Conservation (phyloP, 2,329 filamentous ascomycete species). For the Colletotrichum graminicola region DNA sequence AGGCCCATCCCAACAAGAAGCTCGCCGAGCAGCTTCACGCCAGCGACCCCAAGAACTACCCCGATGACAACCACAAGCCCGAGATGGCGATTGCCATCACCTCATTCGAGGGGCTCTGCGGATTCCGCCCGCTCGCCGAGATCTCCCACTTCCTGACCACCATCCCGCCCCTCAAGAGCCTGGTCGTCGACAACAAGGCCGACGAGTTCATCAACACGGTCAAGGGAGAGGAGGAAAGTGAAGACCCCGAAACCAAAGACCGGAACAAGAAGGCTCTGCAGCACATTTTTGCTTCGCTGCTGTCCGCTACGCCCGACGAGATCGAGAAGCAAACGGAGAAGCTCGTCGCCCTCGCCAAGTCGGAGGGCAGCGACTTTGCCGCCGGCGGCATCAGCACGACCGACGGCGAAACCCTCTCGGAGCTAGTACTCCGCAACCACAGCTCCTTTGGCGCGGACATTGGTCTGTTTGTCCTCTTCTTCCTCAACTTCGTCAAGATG, state of each 20-base stretch:
- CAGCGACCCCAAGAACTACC: conserved; percentile 92
- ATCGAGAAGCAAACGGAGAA: conserved; percentile 74
- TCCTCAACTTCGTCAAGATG: conserved; percentile 94
- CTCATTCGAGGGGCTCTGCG: conserved; percentile 94
- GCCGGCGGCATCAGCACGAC: conserved; percentile 75
- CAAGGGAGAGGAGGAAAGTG: conserved; percentile 56
- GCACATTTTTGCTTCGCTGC: conserved; percentile 80
- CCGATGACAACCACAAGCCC: conserved; percentile 99
- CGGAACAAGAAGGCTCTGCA: conserved; percentile 85
- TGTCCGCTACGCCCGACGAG: conserved; percentile 76
- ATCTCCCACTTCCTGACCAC: conserved; percentile 84
- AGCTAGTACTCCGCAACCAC: conserved; percentile 82
- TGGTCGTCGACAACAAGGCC: conserved; percentile 76
- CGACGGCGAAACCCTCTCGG: conserved; percentile 76
- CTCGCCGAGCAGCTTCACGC: conserved; percentile 87
- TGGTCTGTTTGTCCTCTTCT: conserved; percentile 94
- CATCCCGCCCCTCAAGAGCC: conserved; percentile 67
- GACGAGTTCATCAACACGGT: conserved; percentile 65
- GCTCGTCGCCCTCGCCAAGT: conserved; percentile 78
- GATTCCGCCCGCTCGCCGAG: conserved; percentile 89
- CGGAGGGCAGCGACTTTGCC: conserved; percentile 79
- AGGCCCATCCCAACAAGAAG: conserved; percentile 96
- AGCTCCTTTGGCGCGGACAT: conserved; percentile 90
- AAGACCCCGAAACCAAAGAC: conserved; percentile 75
- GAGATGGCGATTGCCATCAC: conserved; percentile 99